phyloP scores from a whole-genome alignment of 495 filamentous ascomycete genomes.

The Podospora anserina region DNA sequence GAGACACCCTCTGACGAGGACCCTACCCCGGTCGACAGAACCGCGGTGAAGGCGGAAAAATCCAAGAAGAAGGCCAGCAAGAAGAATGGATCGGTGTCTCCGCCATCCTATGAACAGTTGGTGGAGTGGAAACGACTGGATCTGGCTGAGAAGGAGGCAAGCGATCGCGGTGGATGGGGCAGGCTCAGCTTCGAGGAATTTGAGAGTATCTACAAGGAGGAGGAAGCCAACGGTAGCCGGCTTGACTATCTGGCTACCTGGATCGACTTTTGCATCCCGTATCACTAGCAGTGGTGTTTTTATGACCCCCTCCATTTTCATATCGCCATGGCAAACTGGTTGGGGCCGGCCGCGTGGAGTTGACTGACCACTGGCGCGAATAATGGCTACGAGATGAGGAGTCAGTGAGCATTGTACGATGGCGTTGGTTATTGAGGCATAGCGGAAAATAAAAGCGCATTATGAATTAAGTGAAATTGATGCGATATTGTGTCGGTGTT shows the following conservation, averaged over 20 bases:
- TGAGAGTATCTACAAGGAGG: constrained; percentile 62
- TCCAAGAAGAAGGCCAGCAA: neutral
- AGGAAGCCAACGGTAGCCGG: constrained; percentile 50
- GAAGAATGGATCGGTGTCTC: neutral
- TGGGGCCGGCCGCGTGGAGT: no score
- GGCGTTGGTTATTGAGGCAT: neutral
- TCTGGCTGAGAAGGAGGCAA: constrained; percentile 60
- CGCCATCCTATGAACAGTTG: constrained; percentile 34
- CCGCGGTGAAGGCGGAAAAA: neutral
- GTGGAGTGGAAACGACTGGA: constrained; percentile 58
- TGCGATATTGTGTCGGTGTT: neutral
- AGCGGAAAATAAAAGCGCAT: neutral
- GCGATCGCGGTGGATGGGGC: constrained; percentile 67
- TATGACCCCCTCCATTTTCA: neutral
- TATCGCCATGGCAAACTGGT: neutral
- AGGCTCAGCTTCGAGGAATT: constrained; percentile 71
- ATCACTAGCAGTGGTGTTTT: constrained; percentile 21
- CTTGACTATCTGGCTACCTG: constrained; percentile 78
- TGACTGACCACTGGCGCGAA: neutral
- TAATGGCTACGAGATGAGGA: neutral
- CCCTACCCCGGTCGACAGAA: neutral
- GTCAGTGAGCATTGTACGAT: neutral
- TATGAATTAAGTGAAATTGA: neutral
- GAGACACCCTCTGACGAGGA: constrained; percentile 6
- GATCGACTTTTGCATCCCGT: constrained; percentile 74